Conservation (phyloP, 768 basidiomycete genomes). For the Chlorophyllum brunneum region DNA sequence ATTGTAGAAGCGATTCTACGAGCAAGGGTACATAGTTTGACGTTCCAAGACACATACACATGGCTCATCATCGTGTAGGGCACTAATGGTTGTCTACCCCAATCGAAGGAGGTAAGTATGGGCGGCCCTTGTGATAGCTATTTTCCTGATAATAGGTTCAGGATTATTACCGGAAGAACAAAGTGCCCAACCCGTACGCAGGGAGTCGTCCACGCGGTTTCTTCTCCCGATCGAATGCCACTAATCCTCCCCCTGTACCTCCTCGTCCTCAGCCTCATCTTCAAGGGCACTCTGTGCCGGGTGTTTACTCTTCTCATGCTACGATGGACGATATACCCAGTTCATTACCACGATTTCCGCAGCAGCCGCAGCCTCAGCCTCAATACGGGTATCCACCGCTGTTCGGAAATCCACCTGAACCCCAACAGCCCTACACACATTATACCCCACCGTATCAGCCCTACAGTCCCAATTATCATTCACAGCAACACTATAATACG, state of each 20-base stretch:
- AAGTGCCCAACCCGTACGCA: slow-evolving; percentile 47
- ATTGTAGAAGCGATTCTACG: slow-evolving; percentile 61
- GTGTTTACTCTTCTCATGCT: slow-evolving; percentile 55
- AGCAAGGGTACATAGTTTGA: slow-evolving; percentile 41
- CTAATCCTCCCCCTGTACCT: slow-evolving; percentile 21
- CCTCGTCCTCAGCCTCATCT: slow-evolving; percentile 34
- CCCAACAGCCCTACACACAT: background rate
- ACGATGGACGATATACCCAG: slow-evolving; percentile 38
- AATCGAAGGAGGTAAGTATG: slow-evolving; percentile 50
- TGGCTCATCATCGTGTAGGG: slow-evolving; percentile 30
- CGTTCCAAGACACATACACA: background rate
- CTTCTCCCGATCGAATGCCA: slow-evolving; percentile 43
- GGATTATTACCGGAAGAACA: slow-evolving; percentile 59
- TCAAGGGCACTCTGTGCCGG: slow-evolving; percentile 5
- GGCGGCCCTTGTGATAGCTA: background rate
- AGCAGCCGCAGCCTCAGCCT: background rate
- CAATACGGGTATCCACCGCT: slow-evolving; percentile 16
- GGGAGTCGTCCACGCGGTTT: slow-evolving; percentile 34
- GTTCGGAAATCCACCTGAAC: slow-evolving; percentile 11
- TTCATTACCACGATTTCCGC: slow-evolving; percentile 16
- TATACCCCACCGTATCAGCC: slow-evolving; percentile 15
- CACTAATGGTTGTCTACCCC: slow-evolving; percentile 57
- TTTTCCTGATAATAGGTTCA: slow-evolving; percentile 19
- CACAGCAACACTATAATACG: slow-evolving; percentile 2
- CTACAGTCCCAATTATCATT: background rate